Percentiles rank a stretch among this genome's conserved stretches.
These are phyloP conservation scores for Sanghuangporus sanghuang DNA, from an alignment of 1,284 basidiomycete genomes.

Conservation along the genomic window DNA sequence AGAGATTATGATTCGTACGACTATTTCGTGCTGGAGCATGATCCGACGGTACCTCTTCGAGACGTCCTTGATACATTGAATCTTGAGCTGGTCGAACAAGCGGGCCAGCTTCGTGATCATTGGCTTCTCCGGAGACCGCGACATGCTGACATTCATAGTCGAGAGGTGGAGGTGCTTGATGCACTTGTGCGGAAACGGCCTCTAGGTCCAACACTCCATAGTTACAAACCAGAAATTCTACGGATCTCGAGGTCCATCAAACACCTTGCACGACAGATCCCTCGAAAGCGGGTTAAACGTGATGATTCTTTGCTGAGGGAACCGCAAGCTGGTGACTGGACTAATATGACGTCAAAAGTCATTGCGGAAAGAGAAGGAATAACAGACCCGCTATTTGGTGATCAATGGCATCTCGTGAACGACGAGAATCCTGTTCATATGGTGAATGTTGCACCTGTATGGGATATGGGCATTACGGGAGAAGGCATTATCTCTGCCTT, in stretches of 20 bases:
- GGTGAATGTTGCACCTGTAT: slow-evolving; percentile 83
- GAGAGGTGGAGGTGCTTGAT: slow-evolving; percentile 20
- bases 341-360: slow-evolving; percentile 36
- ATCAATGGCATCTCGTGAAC: slow-evolving; percentile 94
- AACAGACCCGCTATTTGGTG: slow-evolving; percentile 79
- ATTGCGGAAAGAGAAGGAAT: slow-evolving; percentile 67
- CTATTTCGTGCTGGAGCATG: slow-evolving; percentile 87
- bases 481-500: slow-evolving; percentile 84
- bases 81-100: slow-evolving; percentile 83
- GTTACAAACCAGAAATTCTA: slow-evolving; percentile 26
- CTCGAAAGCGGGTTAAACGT: slow-evolving; percentile 62
- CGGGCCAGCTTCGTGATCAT: slow-evolving; percentile 78
- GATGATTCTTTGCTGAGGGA: slow-evolving; percentile 33
- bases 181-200: slow-evolving; percentile 37
- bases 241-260: slow-evolving; percentile 37
- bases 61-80: slow-evolving; percentile 61
- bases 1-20: slow-evolving; percentile 74
- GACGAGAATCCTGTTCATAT: slow-evolving; percentile 68
- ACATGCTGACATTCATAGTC: slow-evolving; percentile 16
- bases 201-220: slow-evolving; percentile 33
- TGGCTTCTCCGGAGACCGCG: slow-evolving; percentile 78
- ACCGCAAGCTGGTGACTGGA: slow-evolving; percentile 43
- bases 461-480: slow-evolving; percentile 85
- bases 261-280: slow-evolving; percentile 52
- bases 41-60: slow-evolving; percentile 50